Conservation (phyloP, 2,329 filamentous ascomycete genomes). For the Pseudocercospora cruenta region DNA sequence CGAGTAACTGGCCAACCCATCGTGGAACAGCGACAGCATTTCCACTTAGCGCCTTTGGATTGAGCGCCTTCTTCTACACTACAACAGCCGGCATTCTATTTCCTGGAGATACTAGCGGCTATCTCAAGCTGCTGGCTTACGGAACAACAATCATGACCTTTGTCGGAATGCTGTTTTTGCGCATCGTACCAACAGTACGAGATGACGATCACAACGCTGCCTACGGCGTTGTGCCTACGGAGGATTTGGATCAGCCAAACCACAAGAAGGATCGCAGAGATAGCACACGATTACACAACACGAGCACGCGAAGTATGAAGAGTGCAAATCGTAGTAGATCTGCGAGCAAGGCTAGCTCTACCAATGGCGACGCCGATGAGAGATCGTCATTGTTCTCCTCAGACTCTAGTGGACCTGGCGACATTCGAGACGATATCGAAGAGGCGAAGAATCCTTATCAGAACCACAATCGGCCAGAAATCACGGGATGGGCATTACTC, state of each 20-base stretch:
- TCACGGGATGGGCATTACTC: slow-evolving; percentile 79
- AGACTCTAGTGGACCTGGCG: slow-evolving; percentile 56
- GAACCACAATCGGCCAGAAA: slow-evolving; percentile 78
- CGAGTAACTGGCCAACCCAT: slow-evolving; percentile 88
- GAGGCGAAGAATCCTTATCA: slow-evolving; percentile 47
- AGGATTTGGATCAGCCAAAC: slow-evolving; percentile 25
- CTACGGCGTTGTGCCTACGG: slow-evolving; percentile 62
- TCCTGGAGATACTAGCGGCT: slow-evolving; percentile 78
- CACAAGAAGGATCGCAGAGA: slow-evolving; percentile 23
- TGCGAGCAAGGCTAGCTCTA: slow-evolving; percentile 15
- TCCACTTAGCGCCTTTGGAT: slow-evolving; percentile 85
- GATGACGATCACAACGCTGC: slow-evolving; percentile 49
- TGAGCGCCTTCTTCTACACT: slow-evolving; percentile 97
- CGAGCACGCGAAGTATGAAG: slow-evolving; percentile 13
- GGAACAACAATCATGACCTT: slow-evolving; percentile 79
- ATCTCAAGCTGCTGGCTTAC: slow-evolving; percentile 76
- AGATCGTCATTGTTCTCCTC: slow-evolving; percentile 75
- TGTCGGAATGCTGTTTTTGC: slow-evolving; percentile 80
- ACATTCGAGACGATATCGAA: slow-evolving; percentile 50
- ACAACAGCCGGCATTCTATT: slow-evolving; percentile 75
- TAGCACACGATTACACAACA: slow-evolving; percentile 24
- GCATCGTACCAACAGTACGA: slow-evolving; percentile 59
- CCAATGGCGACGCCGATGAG: slow-evolving; percentile 66
- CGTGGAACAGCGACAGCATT: slow-evolving; percentile 93
- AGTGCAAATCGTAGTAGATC: slow-evolving; percentile 10